A percentile compares a stretch with the other conserved stretches of the same genome.
These are phyloP conservation scores for Takashimella koratensis DNA, from an alignment of 1,284 basidiomycete species.

Conservation along the genomic window DNA sequence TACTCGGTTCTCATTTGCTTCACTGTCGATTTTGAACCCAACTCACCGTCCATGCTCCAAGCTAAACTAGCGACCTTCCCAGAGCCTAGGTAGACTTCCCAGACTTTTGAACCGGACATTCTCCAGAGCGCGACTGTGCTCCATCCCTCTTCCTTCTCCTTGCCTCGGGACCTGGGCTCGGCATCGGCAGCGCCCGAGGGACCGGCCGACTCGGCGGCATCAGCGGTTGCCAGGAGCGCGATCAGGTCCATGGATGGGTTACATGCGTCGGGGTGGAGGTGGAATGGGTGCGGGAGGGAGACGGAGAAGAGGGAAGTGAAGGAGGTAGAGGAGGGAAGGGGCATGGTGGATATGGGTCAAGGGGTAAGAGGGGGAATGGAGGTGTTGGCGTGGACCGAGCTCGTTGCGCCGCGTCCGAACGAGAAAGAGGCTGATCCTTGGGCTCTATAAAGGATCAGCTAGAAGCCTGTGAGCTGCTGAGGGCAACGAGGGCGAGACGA, in stretches of 20 bases:
- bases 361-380: no score
- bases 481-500: no score
- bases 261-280: constrained; percentile 38
- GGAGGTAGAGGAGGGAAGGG: constrained; percentile 10
- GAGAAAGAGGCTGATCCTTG: no score
- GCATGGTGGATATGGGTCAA: not conserved
- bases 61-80: constrained; percentile 34
- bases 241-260: constrained; percentile 46
- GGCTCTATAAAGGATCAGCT: no score
- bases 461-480: no score
- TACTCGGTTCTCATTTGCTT: not conserved
- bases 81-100: constrained; percentile 28
- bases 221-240: constrained; percentile 19
- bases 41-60: constrained; percentile 42
- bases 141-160: constrained; percentile 22
- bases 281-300: constrained; percentile 15
- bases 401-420: no score
- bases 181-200: not conserved
- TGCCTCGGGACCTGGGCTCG: not conserved
- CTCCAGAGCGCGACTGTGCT: constrained; percentile 31
- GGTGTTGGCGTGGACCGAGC: no score
- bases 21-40: not conserved
- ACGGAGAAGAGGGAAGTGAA: constrained; percentile 35
- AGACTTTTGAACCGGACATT: constrained; percentile 38
- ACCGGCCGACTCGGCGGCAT: not conserved